A percentile compares a stretch with the other conserved stretches of the same genome.
Evolutionary conservation across 768 basidiomycete species (phyloP).

Genomic region (Pulveroboletus ravenelii): DNA sequence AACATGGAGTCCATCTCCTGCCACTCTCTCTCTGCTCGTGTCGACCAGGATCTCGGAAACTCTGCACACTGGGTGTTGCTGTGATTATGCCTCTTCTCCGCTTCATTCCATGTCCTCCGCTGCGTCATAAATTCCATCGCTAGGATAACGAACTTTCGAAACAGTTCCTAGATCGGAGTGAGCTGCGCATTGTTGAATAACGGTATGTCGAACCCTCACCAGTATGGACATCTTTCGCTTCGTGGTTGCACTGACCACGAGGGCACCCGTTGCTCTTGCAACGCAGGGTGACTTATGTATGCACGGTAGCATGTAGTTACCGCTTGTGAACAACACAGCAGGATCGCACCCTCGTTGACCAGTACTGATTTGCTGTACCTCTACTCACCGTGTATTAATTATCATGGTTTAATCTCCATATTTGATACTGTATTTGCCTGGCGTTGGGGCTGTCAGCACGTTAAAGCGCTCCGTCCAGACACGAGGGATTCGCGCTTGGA

Average conservation of each 20-base stretch:
- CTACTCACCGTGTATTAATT: conserved; percentile 13
- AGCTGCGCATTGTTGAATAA: conserved; percentile 11
- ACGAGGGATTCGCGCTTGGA: neutral
- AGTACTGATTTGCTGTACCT: conserved; percentile 3
- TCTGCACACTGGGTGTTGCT: conserved; percentile 15
- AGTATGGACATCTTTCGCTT: conserved; percentile 27
- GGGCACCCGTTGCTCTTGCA: conserved; percentile 13
- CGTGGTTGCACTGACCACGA: conserved; percentile 25
- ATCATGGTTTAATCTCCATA: conserved; percentile 18
- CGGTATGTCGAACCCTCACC: conserved; percentile 21
- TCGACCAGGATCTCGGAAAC: conserved; percentile 26
- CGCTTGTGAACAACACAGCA: conserved; percentile 18
- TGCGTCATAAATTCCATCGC: conserved; percentile 21
- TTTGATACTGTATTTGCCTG: too few relatives aligned
- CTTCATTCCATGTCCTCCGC: conserved; percentile 17
- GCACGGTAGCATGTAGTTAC: conserved; percentile 4
- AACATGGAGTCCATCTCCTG: conserved; percentile 25
- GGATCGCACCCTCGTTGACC: conserved; percentile 16
- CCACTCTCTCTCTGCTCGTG: conserved; percentile 22
- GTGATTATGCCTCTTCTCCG: conserved; percentile 2
- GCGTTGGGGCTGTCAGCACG: neutral
- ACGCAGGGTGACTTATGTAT: conserved; percentile 23
- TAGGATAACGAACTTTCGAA: conserved; percentile 21
- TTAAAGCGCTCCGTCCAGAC: conserved; percentile 5
- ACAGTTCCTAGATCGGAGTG: conserved; percentile 19